Evolutionary conservation across 805 yeast species (phyloP).

Genomic region (Phaffomyces opuntiae): DNA sequence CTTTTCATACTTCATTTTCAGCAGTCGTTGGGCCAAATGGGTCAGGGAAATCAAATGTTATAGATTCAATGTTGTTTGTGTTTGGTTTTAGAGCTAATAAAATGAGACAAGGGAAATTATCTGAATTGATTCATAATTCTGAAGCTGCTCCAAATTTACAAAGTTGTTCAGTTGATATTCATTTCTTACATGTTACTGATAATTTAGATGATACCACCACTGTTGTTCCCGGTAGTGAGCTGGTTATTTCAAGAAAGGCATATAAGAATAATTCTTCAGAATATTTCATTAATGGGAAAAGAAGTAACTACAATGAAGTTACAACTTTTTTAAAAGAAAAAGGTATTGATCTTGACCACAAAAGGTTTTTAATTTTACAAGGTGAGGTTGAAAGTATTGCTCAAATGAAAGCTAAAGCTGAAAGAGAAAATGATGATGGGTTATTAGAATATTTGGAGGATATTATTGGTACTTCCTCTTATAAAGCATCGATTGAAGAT

Average conservation of each 20-base stretch:
- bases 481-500: slow-evolving; percentile 70
- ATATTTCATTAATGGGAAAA: slow-evolving; percentile 64
- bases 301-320: slow-evolving; percentile 72
- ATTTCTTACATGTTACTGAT: slow-evolving; percentile 74
- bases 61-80: slow-evolving; percentile 92
- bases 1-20: slow-evolving; percentile 87
- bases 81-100: slow-evolving; percentile 95
- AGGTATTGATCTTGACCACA: slow-evolving; percentile 93
- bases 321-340: slow-evolving; percentile 64
- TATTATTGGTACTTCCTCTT: slow-evolving; percentile 88
- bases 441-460: slow-evolving; percentile 90
- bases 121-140: slow-evolving; percentile 89
- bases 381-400: slow-evolving; percentile 99
- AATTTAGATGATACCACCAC: slow-evolving; percentile 37
- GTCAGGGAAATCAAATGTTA: slow-evolving; percentile 95
- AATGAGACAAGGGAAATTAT: slow-evolving; percentile 93
- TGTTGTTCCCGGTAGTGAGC: slow-evolving; percentile 40
- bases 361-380: slow-evolving; percentile 87
- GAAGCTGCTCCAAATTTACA: slow-evolving; percentile 57
- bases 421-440: slow-evolving; percentile 87
- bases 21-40: slow-evolving; percentile 99
- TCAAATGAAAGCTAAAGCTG: slow-evolving; percentile 98
- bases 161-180: slow-evolving; percentile 86
- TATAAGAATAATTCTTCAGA: slow-evolving; percentile 67
- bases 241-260: slow-evolving; percentile 78